Base-by-base conservation (phyloP, 257 asterid genomes). In the Gentiana dahurica region DNA sequence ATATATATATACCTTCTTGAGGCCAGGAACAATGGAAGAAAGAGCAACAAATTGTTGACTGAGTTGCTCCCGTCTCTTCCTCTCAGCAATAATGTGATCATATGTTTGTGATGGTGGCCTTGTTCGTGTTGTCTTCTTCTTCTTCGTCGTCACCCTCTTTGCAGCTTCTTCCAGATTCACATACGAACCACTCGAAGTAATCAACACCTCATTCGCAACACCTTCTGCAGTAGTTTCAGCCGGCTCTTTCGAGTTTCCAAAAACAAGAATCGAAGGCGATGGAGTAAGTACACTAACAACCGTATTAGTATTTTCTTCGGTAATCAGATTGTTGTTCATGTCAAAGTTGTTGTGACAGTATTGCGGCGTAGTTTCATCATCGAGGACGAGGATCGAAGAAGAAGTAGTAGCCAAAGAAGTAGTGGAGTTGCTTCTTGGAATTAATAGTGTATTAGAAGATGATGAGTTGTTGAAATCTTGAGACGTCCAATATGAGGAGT, bases 11-110 rank as follows among this genome's bases (percentile, higher is more conserved):
- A 73, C 75, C 70, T 74, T 65, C 56, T 67, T 62, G 13, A 66
- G 69, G 48, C 64, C 70, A 24, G 79, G 72, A 39, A 74, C 69
- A 11, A 65, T 51, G 36, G 66, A 4, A 1, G 64, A 53, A 3
- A 70, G 69, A 6, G 62, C 61, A n/a, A 54, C 48, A 52, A 74
- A 66, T 55, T 56, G 53, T 37, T 67, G 74, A 59, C 75, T 66
- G 49, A 71, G 62, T 48, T 35, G 62, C 65, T 71, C 69, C 11
- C 73, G 63, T 15, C 69, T 49, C 51, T 65, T 65, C n/a, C 69
- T 57, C 36, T 65, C 69, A 3, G 69, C 62, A 36, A 65, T 49
- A 2, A 65, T 65, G 44, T 65, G 69, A 49, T 65, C 63, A 43
- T 56, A 57, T 33, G 64, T 51, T 33, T 65, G 62, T 8, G 63